Base-by-base conservation (phyloP, 768 basidiomycete species). In the Artomyces pyxidatus region DNA sequence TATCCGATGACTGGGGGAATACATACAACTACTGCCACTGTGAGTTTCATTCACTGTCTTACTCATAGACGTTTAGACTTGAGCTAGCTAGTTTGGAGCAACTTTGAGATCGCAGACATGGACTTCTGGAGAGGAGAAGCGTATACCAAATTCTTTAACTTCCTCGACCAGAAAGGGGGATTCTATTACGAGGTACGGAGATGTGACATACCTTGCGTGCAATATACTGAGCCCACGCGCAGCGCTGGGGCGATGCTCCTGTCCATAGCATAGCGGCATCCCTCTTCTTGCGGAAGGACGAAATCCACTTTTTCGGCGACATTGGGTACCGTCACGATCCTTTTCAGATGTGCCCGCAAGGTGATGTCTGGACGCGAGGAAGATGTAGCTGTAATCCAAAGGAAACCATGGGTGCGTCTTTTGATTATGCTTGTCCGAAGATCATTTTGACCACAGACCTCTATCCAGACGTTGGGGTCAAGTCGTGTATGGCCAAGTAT, bases 71-170 rank as follows among this genome's bases (percentile, higher is more conserved):
- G 22, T 26, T 25, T n/a, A n/a, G 8, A 25, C 30, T 45, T 12
- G 32, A 16, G 6, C 8, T 40, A 4, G 8, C 2, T 47, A 89
- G 88, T 89, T 71, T 93, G 90, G 90, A 88, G 83, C 57, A 96
- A 93, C 65, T 95, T 95, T 58, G 92, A 95, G 63, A 95, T 96
- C 51, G 92, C 75, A 5, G 76, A 82, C 59, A 74, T 94, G 52
- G 81, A 88, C 52, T 78, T 94, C 51, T 93, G 88, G 88, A 74
- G 91, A 57, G 68, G 82, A 12, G 83, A 92, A 51, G 81, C 83
- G 3, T 96, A 96, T 62, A 71, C 69, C 50, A 79, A 84, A 56
- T 95, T 80, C 71, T 95, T 94, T 56, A 83, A 91, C 38, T 78
- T 78, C 63, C 71, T 95, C 17, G 92, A 95, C 47, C 60, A 74